Evolutionary conservation across 2,329 filamentous ascomycete species (phyloP), one percentile per base, ranked within the genome.

Genomic region (Phialocephala sp.): DNA sequence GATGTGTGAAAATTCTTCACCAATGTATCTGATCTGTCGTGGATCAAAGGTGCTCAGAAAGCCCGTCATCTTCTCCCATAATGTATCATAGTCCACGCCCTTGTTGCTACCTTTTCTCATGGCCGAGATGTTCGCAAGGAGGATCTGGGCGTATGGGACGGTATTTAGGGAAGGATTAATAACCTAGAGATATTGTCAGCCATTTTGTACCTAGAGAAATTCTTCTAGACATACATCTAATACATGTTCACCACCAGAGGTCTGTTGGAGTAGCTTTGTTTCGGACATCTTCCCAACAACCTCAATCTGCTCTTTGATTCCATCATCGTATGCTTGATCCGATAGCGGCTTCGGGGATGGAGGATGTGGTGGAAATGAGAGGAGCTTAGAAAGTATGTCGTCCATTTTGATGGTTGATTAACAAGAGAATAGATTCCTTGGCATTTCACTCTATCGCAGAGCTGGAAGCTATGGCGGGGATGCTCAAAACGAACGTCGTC

Each of bases 141-240:
- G 79, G 56, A 85, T 79, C 67, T 81, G 83, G 59, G 87, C 77
- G 76, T 89, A 90, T 9, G 85, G 80, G 67, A 90, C 80, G 20
- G 85, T 84, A 74, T 90, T 86, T 45, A 81, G 76, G 8, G 82
- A 76, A 22, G 89, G 87, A 70, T 89, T 81, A 24, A 77, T 69
- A 41, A 74, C 67, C 71, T 76, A 45, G 14, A 32, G 39, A 11
- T 12, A 20, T n/a, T 24, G 37, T 72, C 58, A 73, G 63, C 56
- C 43, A 67, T 9, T 18, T 36, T 27, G 11, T 22, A 52, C 41
- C 22, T 35, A 39, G 59, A n/a, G 20, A 36, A 39, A 5, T 11
- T 24, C 24, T 65, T 4, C 56, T 20, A 2, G 20, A 37, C 75
- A 65, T 69, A 80, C 79, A 71, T 80, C 75, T 57, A 80, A 75